Evolutionary conservation across 192 early-diverging fungal genomes (phyloP).

Genomic region (Podila epigama): DNA sequence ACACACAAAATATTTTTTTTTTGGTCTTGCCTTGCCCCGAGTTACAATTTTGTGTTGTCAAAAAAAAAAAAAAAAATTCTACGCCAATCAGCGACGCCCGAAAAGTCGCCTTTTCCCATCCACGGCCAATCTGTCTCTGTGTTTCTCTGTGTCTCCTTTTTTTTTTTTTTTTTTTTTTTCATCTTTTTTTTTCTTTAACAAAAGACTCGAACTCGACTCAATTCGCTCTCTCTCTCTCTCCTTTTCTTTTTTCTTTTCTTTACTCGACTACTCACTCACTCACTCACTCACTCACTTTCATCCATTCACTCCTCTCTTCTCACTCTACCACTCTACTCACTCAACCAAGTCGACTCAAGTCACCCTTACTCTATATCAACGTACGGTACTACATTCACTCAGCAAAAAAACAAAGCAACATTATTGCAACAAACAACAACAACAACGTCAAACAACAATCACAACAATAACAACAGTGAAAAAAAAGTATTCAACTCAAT

Average conservation of each 20-base stretch:
- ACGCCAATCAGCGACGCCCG: neutral
- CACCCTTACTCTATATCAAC: no score
- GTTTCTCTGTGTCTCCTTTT: no score
- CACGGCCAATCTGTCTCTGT: no score
- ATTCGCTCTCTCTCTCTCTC: neutral
- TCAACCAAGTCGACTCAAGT: no score
- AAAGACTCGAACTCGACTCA: neutral
- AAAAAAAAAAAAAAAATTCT: no score
- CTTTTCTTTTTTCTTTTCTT: constrained; percentile 1
- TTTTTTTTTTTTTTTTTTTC: no score
- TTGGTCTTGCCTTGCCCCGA: neutral
- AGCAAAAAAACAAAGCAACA: no score
- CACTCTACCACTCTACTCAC: neutral
- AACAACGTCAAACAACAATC: no score
- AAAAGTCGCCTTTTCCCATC: neutral
- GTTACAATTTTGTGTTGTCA: neutral
- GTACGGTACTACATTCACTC: no score
- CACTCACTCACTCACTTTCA: constrained; percentile 5
- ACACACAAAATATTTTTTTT: neutral
- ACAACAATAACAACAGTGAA: no score
- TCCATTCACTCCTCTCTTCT: neutral
- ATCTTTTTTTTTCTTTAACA: constrained; percentile 1
- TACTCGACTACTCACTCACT: neutral
- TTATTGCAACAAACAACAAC: no score
- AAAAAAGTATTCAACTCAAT: no score